Percentiles rank a stretch among this genome's conserved stretches.
Conservation (phyloP, 2,329 filamentous ascomycete species). For the Niveomyces coronatus region DNA sequence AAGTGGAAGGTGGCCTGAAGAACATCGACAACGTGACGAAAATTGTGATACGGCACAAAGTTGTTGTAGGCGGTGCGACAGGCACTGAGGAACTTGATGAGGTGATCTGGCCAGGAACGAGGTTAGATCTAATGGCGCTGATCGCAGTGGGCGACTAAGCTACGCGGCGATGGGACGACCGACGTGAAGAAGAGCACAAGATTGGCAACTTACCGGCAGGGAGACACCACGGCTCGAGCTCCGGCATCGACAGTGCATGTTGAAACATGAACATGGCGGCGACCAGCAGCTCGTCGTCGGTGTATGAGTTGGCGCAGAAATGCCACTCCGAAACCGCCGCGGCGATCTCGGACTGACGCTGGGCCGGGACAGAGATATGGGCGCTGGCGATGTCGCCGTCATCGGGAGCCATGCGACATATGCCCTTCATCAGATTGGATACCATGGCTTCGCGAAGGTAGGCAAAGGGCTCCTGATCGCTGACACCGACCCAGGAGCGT, state of each 20-base stretch:
- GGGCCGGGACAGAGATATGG: slow-evolving; percentile 55
- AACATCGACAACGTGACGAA: slow-evolving; percentile 93
- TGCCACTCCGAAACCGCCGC: slow-evolving; percentile 67
- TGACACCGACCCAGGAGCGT: slow-evolving; percentile 82
- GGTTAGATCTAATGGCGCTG: no score
- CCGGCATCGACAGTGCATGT: slow-evolving; percentile 74
- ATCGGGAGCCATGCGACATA: slow-evolving; percentile 61
- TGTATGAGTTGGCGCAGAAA: slow-evolving; percentile 83
- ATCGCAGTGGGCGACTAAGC: no score
- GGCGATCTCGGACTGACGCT: slow-evolving; percentile 56
- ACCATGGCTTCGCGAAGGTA: slow-evolving; percentile 93
- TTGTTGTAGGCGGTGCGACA: slow-evolving; percentile 92
- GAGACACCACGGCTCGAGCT: slow-evolving; percentile 71
- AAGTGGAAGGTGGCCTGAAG: slow-evolving; percentile 90
- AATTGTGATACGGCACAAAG: slow-evolving; percentile 97
- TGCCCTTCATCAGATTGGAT: slow-evolving; percentile 77
- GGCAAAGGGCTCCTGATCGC: slow-evolving; percentile 76
- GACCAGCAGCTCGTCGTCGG: slow-evolving; percentile 81
- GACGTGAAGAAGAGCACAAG: no score
- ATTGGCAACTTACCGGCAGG: slow-evolving; percentile 61
- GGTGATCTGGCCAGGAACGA: slow-evolving; percentile 48
- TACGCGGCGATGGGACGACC: no score
- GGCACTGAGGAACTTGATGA: slow-evolving; percentile 77
- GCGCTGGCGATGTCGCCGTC: slow-evolving; percentile 53
- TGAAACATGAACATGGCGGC: slow-evolving; percentile 82